These are phyloP conservation scores for Coemansia pectinata DNA, from an alignment of 192 early-diverging fungal genomes.

Conservation along the genomic window DNA sequence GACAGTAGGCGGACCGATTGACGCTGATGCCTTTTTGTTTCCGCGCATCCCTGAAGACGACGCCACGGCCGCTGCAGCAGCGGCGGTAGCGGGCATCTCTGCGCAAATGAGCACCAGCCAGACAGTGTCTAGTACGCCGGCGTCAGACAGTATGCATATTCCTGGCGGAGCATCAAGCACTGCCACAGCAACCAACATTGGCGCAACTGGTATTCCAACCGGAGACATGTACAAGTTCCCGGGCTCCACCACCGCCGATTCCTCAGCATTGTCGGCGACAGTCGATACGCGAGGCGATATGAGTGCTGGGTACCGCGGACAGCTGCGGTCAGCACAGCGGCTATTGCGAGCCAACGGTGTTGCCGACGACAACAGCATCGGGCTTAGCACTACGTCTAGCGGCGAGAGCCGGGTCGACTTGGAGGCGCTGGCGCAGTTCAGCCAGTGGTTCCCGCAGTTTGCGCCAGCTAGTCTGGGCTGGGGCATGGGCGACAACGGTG, in stretches of 20 bases:
- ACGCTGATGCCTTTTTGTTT: constrained; percentile 41
- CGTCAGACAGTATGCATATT: not conserved
- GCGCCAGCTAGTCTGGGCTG: constrained; percentile 25
- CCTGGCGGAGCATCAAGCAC: not conserved
- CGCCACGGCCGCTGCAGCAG: constrained; percentile 18
- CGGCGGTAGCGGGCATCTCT: constrained; percentile 22
- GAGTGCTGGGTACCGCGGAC: constrained; percentile 22
- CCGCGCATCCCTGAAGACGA: constrained; percentile 52
- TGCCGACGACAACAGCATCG: constrained; percentile 53
- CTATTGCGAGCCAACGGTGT: constrained; percentile 45
- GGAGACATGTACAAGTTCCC: constrained; percentile 13
- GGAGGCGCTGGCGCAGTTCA: constrained; percentile 44
- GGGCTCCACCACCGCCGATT: not conserved
- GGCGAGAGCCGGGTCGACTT: constrained; percentile 33
- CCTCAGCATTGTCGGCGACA: not conserved
- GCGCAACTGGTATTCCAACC: not conserved
- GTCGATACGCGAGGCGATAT: not conserved
- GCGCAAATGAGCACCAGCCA: constrained; percentile 22
- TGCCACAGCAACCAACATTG: not conserved
- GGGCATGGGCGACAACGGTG: constrained; percentile 19
- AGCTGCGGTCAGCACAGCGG: constrained; percentile 45
- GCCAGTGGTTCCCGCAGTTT: constrained; percentile 53
- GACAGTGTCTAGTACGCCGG: constrained; percentile 7
- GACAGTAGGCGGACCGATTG: constrained; percentile 42
- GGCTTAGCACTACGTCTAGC: constrained; percentile 38